A percentile compares a stretch with the other conserved stretches of the same genome.
These are phyloP conservation scores for Colletotrichum sp. DNA, from an alignment of 2,329 filamentous ascomycete genomes.

Conservation along the genomic window DNA sequence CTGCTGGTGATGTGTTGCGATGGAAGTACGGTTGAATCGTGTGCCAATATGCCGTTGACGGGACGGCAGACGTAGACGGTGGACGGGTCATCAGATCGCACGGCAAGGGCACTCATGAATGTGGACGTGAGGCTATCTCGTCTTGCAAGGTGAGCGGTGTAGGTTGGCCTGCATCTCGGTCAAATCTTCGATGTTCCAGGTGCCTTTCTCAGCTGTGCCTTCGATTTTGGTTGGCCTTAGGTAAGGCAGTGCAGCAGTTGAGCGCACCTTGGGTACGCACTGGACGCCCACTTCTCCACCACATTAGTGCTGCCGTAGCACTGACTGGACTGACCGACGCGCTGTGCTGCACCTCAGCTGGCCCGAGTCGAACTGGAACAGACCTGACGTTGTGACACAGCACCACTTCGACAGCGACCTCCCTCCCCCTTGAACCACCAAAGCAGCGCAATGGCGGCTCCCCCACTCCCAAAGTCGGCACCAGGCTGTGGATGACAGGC, in stretches of 20 bases:
- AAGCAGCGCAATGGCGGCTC: background rate
- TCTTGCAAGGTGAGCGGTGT: background rate
- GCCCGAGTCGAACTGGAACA: background rate
- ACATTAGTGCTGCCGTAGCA: background rate
- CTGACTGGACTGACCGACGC: background rate
- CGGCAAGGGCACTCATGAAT: background rate
- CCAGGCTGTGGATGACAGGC: background rate
- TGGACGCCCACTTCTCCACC: background rate
- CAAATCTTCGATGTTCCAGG: background rate
- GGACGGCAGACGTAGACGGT: background rate
- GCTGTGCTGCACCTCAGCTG: background rate
- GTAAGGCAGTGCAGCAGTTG: background rate
- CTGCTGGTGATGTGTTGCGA: background rate
- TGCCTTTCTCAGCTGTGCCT: background rate
- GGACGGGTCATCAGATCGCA: background rate
- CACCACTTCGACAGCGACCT: background rate
- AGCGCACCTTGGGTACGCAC: background rate
- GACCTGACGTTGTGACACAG: background rate
- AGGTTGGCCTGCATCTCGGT: background rate
- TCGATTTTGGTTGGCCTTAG: background rate
- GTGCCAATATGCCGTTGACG: background rate
- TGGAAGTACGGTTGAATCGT: background rate
- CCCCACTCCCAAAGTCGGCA: slow-evolving; percentile 7
- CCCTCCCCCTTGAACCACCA: background rate
- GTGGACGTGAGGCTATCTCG: background rate